phyloP scores from a whole-genome alignment of 805 yeast species.

The Myxozyma vanderwaltii region DNA sequence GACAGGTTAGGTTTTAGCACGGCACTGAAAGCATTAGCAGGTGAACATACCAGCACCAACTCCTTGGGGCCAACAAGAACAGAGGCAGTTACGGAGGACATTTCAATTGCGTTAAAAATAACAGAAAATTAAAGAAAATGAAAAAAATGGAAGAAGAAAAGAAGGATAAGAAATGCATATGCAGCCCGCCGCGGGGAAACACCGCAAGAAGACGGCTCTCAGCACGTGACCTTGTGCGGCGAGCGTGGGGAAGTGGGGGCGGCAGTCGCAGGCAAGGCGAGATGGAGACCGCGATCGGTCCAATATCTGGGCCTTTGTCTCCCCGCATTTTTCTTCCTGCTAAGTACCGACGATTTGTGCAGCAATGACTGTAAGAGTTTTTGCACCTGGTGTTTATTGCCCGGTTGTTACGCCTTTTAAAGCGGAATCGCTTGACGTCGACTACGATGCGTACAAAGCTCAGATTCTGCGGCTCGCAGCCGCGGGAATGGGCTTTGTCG shows the following conservation, averaged over 20 bases:
- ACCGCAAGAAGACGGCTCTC: background rate
- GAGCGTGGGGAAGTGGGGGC: background rate
- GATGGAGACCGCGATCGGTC: no score
- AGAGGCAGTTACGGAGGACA: slow-evolving; percentile 19
- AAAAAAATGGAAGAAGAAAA: background rate
- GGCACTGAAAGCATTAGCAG: background rate
- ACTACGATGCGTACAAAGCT: slow-evolving; percentile 26
- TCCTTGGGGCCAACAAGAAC: slow-evolving; percentile 20
- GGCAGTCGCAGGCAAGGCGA: no score
- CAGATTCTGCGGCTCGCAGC: slow-evolving; percentile 33
- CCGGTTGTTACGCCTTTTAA: slow-evolving; percentile 29
- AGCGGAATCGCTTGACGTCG: slow-evolving; percentile 21
- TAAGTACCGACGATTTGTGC: no score
- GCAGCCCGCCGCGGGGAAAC: no score
- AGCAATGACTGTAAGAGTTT: slow-evolving; percentile 8
- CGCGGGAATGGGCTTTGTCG: slow-evolving; percentile 34
- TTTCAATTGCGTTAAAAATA: background rate
- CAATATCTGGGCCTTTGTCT: no score
- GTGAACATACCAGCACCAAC: slow-evolving; percentile 12
- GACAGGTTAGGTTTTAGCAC: background rate
- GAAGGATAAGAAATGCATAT: no score
- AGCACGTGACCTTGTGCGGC: background rate
- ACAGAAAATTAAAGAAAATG: background rate
- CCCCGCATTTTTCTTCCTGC: no score
- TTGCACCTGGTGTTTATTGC: slow-evolving; percentile 31